phyloP scores from a whole-genome alignment of 371 early-diverging fungal genomes.

The Basidiobolus meristosporus region DNA sequence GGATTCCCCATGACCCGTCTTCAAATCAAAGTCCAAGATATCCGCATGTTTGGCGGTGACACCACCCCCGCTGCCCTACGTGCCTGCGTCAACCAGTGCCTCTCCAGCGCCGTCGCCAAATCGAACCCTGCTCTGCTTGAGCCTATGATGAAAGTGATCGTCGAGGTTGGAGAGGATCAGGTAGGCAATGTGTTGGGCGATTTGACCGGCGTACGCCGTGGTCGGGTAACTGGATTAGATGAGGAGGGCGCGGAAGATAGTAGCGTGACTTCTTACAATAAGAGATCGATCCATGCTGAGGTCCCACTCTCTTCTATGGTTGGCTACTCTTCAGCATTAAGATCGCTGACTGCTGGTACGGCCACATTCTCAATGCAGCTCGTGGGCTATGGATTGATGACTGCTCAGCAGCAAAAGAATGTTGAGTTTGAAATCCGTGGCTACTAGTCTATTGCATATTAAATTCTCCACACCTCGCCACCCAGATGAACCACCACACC shows the following conservation, averaged over 20 bases:
- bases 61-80: constrained; percentile 47
- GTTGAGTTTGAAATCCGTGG: neutral
- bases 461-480: too few species aligned
- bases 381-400: constrained; percentile 65
- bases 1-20: constrained; percentile 62
- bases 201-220: constrained; percentile 52
- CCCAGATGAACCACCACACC: too few species aligned
- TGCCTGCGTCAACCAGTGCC: constrained; percentile 35
- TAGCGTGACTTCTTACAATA: neutral
- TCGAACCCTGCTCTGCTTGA: constrained; percentile 50
- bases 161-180: constrained; percentile 46
- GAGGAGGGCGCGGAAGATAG: constrained; percentile 7
- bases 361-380: constrained; percentile 68
- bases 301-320: constrained; percentile 72
- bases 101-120: constrained; percentile 29
- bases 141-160: constrained; percentile 68
- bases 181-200: constrained; percentile 71
- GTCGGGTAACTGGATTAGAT: constrained; percentile 33
- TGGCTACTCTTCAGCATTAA: constrained; percentile 68
- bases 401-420: constrained; percentile 3
- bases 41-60: constrained; percentile 34
- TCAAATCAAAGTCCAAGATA: constrained; percentile 23
- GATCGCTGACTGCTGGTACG: constrained; percentile 75
- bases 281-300: constrained; percentile 15
- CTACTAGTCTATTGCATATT: too few species aligned